Evolutionary conservation across 2,329 filamentous ascomycete genomes (phyloP), one percentile per base, ranked within the genome.

Genomic region (Aspergillus chevalieri): DNA sequence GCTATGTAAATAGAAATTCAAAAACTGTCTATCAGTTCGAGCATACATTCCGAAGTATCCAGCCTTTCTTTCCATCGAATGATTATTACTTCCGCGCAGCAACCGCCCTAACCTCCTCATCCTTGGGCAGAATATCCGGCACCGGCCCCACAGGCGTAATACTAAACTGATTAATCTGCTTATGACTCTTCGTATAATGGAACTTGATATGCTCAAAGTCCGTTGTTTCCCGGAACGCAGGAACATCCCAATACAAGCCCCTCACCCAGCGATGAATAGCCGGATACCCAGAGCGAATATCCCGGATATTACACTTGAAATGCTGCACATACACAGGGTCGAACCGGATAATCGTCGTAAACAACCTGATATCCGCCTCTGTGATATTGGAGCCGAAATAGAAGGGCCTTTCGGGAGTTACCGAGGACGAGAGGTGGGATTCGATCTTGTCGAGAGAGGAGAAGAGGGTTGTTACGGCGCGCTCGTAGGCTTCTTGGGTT

Each of bases 181-280:
- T 72, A 67, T 85, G 82, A 56, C 78, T 82, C 73, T 81, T 82
- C 2, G 82, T 85, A 64, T 85, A 85, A 61, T 85, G 82, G 42
- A 79, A 86, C 81, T 95, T 96, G 75, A 97, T 97, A 73, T 98
- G 93, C 68, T 94, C 82, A 67, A 95, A 95, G 69, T 96, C 81
- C 19, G 91, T 95, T 53, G 90, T 93, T 46, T 87, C 81, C 55
- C 76, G 75, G 73, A 95, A 96, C 2, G 89, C 89, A 0, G 83
- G 76, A 21, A 83, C 68, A 58, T 85, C 85, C 90, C 90, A 95
- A 74, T 95, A 96, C 59, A 95, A 73, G 63, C 85, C 79, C 48
- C 87, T 79, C 72, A 95, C 70, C 90, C 91, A 96, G 52, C 73
- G 75, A 74, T 96, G 88, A 51, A 95, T 73, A 46, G 78, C 75